Conservation (phyloP, 2,329 filamentous ascomycete species). For the Aspergillus sergii region DNA sequence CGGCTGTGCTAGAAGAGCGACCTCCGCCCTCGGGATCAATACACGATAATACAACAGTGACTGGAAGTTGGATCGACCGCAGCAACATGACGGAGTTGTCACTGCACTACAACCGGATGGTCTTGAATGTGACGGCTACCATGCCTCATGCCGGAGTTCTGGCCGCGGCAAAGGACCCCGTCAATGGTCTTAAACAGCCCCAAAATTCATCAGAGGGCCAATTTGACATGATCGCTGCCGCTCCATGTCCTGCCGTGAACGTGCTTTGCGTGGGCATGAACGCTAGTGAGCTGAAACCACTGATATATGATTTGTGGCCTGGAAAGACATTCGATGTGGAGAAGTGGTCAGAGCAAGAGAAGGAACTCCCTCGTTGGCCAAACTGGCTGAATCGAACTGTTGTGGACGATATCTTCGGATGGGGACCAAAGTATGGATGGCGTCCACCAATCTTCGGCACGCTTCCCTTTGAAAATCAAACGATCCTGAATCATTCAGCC, state of each 20-base stretch:
- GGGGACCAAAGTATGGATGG: constrained; percentile 58
- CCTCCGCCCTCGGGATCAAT: constrained; percentile 65
- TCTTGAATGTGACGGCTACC: constrained; percentile 77
- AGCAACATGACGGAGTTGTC: constrained; percentile 58
- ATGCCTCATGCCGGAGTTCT: constrained; percentile 76
- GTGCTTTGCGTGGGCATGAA: constrained; percentile 72
- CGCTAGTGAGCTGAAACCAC: constrained; percentile 59
- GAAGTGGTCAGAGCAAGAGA: constrained; percentile 29
- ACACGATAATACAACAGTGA: constrained; percentile 72
- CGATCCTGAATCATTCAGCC: constrained; percentile 60
- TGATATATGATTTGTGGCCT: constrained; percentile 67
- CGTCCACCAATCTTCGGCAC: constrained; percentile 58
- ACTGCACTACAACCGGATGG: constrained; percentile 54
- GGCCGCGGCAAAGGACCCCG: constrained; percentile 60
- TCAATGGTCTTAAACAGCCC: constrained; percentile 72
- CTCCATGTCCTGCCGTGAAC: constrained; percentile 71
- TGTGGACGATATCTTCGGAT: constrained; percentile 72
- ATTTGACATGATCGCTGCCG: constrained; percentile 68
- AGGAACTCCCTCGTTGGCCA: constrained; percentile 40
- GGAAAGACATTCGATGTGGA: constrained; percentile 34
- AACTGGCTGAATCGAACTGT: constrained; percentile 56
- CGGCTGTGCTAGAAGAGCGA: constrained; percentile 49
- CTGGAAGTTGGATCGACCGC: constrained; percentile 68
- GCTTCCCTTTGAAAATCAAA: constrained; percentile 66
- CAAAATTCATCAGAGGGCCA: constrained; percentile 67